Evolutionary conservation across 306 rosid species (phyloP).

Genomic region (Heteromeles arbutifolia): DNA sequence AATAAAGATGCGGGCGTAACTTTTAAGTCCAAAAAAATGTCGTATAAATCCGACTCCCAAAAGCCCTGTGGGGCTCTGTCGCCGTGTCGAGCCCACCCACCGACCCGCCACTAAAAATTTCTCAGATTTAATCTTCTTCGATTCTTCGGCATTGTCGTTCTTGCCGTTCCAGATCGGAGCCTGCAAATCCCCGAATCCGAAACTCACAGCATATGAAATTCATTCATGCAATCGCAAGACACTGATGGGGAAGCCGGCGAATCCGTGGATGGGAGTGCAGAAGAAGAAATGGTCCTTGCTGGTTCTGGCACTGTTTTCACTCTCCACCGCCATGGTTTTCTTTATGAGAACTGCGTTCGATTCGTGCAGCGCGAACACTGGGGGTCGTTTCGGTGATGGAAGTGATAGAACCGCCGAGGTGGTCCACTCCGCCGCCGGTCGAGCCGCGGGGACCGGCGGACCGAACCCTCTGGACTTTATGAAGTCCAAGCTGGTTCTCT

Average conservation of each 20-base stretch:
- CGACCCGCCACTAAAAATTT: not conserved
- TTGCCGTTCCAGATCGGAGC: conserved; percentile 6
- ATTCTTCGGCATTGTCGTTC: not conserved
- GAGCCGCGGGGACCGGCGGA: not conserved
- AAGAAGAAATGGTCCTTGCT: conserved; percentile 53
- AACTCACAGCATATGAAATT: not conserved
- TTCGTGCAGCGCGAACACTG: conserved; percentile 28
- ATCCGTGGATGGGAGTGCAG: conserved; percentile 39
- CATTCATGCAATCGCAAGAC: not conserved
- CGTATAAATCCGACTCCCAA: not conserved
- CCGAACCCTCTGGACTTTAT: conserved; percentile 54
- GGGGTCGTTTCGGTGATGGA: conserved; percentile 21
- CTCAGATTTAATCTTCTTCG: conserved; percentile 21
- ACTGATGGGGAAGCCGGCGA: conserved; percentile 43
- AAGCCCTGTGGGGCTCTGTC: not conserved
- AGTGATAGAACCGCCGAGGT: conserved; percentile 13
- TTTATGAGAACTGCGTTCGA: conserved; percentile 47
- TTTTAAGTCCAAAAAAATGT: conserved; percentile 2
- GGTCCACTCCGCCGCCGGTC: conserved; percentile 31
- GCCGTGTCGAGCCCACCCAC: not conserved
- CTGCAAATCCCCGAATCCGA: conserved; percentile 13
- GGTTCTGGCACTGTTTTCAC: conserved; percentile 45
- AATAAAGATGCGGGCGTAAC: not conserved
- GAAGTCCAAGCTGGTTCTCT: conserved; percentile 80
- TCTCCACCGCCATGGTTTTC: conserved; percentile 53